Evolutionary conservation across 768 basidiomycete genomes (phyloP).

Genomic region (Scleroderma citrinum): DNA sequence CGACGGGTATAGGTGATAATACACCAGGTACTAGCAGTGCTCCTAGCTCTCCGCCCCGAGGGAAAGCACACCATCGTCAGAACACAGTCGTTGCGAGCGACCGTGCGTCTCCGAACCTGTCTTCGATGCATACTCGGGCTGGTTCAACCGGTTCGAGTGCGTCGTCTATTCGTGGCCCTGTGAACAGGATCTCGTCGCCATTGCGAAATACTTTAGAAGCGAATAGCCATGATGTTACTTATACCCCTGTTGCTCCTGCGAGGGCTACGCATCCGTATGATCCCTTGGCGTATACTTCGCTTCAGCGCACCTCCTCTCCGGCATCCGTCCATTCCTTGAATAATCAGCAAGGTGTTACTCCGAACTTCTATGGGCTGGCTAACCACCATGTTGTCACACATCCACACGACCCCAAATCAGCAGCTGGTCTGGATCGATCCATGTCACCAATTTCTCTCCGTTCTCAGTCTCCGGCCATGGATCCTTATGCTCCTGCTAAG

Average conservation of each 20-base stretch:
- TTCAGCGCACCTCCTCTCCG: conserved; percentile 19
- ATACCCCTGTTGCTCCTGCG: background rate
- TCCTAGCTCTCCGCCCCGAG: conserved; percentile 1
- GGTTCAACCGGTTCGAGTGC: conserved; percentile 7
- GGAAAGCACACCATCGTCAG: conserved; percentile 4
- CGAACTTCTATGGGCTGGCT: conserved; percentile 1
- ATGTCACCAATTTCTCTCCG: conserved; percentile 24
- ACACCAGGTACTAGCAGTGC: background rate
- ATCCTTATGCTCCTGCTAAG: conserved; percentile 35
- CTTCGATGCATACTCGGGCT: conserved; percentile 6
- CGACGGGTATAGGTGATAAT: background rate
- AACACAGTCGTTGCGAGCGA: background rate
- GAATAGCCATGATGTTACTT: background rate
- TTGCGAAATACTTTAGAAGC: conserved; percentile 8
- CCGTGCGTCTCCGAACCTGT: background rate
- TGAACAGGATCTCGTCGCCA: conserved; percentile 11
- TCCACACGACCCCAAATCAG: conserved; percentile 15
- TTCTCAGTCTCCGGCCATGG: conserved; percentile 20
- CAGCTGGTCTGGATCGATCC: conserved; percentile 22
- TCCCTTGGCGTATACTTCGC: background rate
- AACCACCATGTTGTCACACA: conserved; percentile 3
- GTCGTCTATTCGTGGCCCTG: conserved; percentile 8
- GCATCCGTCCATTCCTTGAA: conserved; percentile 18
- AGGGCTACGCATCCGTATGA: conserved; percentile 3
- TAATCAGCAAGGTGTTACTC: conserved; percentile 9